Conservation (phyloP, 345 rosid species). For the Camelina neglecta region DNA sequence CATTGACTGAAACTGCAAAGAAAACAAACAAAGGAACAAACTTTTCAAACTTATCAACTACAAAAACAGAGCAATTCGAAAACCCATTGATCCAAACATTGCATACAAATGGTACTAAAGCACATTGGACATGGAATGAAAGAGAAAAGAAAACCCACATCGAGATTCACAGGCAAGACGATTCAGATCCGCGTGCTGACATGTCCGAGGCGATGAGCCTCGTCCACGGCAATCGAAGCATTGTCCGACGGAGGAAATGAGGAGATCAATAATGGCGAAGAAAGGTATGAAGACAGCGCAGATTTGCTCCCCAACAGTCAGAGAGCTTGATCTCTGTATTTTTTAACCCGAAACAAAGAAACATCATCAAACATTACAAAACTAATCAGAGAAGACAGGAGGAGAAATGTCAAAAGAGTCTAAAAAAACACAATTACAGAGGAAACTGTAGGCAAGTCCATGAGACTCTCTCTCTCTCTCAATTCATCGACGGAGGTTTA, state of each 20-base stretch:
- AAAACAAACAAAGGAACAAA: background rate
- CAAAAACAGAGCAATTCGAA: background rate
- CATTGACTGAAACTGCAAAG: conserved; percentile 69
- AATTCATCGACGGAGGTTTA: no score
- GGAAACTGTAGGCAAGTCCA: conserved; percentile 35
- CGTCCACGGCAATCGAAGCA: conserved; percentile 53
- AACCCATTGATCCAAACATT: conserved; percentile 10
- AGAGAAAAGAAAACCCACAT: conserved; percentile 47
- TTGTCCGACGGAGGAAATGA: conserved; percentile 46
- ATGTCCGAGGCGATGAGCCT: conserved; percentile 17
- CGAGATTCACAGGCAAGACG: conserved; percentile 67
- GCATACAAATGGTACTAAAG: background rate
- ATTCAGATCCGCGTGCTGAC: conserved; percentile 44
- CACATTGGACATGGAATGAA: background rate
- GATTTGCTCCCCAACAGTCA: conserved; percentile 66
- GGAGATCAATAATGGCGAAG: conserved; percentile 55
- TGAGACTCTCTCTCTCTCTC: background rate
- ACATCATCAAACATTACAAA: conserved; percentile 7
- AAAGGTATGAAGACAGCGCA: conserved; percentile 69
- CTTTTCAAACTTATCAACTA: background rate
- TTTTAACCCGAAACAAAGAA: background rate
- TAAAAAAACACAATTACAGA: conserved; percentile 21
- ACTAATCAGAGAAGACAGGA: conserved; percentile 3
- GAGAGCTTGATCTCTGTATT: conserved; percentile 58
- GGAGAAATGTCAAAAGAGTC: background rate